Evolutionary conservation across 148 eudicot species (phyloP).

Genomic region (Rhododendron williamsianum): DNA sequence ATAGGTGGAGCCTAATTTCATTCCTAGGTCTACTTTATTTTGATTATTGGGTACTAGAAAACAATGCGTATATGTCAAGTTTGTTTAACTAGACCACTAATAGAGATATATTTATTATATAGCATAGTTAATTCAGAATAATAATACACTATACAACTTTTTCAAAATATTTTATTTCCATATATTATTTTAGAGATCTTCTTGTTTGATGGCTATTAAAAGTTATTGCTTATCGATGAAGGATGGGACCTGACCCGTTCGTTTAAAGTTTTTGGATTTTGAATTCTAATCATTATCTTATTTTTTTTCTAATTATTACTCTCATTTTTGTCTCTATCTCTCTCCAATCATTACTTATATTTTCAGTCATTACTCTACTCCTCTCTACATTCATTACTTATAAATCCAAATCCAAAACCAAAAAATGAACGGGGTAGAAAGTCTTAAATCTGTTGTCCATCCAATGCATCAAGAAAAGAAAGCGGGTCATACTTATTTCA

Average conservation of each 20-base stretch:
- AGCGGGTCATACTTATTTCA: neutral
- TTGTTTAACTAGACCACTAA: neutral
- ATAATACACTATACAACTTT: neutral
- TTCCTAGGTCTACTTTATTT: neutral
- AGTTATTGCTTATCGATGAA: neutral
- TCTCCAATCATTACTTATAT: no score
- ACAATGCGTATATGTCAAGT: neutral
- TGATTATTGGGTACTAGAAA: neutral
- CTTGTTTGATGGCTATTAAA: neutral
- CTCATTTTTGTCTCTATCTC: no score
- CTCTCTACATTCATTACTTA: no score
- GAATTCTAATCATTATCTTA: no score
- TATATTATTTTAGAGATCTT: neutral
- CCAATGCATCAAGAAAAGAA: neutral
- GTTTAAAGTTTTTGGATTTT: no score
- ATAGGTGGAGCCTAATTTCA: neutral
- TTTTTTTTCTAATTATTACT: no score
- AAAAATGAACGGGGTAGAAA: no score
- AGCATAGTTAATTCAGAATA: neutral
- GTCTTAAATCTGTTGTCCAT: neutral
- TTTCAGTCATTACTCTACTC: no score
- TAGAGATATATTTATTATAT: no score
- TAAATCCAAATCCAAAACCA: no score
- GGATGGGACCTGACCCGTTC: neutral
- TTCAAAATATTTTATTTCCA: neutral